Evolutionary conservation across 1,139 yeast genomes (phyloP).

Genomic region (Groenewaldozyma auringiensis): DNA sequence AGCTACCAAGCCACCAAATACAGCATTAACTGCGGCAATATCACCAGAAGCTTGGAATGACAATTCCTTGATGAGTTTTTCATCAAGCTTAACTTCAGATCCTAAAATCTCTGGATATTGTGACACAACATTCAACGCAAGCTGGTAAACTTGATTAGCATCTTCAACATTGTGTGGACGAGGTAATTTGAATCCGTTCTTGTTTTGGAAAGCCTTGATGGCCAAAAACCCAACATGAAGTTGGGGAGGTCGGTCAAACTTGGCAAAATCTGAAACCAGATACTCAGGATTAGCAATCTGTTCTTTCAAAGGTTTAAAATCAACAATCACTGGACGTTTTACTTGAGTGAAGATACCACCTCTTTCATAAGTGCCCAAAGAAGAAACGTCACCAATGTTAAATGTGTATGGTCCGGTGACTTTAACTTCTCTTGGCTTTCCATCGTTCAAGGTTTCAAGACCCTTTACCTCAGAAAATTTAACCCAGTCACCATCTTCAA

Average conservation of each 20-base stretch:
- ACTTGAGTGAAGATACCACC: slow-evolving; percentile 94
- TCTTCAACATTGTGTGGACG: slow-evolving; percentile 70
- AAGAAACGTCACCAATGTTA: slow-evolving; percentile 48
- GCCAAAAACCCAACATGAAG: slow-evolving; percentile 91
- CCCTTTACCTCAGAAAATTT: slow-evolving; percentile 86
- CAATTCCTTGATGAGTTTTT: slow-evolving; percentile 59
- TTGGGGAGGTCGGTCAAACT: slow-evolving; percentile 85
- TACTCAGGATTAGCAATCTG: slow-evolving; percentile 76
- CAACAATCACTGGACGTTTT: slow-evolving; percentile 61
- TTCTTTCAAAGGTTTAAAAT: slow-evolving; percentile 55
- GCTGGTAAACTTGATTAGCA: slow-evolving; percentile 55
- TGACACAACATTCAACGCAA: slow-evolving; percentile 53
- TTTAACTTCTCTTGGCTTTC: slow-evolving; percentile 62
- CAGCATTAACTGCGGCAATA: slow-evolving; percentile 81
- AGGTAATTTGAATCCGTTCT: slow-evolving; percentile 62
- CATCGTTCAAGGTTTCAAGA: slow-evolving; percentile 53
- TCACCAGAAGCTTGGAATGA: slow-evolving; percentile 88
- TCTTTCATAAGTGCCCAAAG: slow-evolving; percentile 58
- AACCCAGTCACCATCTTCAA: slow-evolving; percentile 87
- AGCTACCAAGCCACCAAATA: slow-evolving; percentile 90
- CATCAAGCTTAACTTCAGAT: slow-evolving; percentile 49
- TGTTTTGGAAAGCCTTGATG: slow-evolving; percentile 60
- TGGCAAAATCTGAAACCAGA: slow-evolving; percentile 79
- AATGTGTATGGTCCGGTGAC: slow-evolving; percentile 94
- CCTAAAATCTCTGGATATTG: slow-evolving; percentile 54